A percentile compares a stretch with the other conserved stretches of the same genome.
Conservation (phyloP, 495 filamentous ascomycete species). For the Penicillium cinerascens region DNA sequence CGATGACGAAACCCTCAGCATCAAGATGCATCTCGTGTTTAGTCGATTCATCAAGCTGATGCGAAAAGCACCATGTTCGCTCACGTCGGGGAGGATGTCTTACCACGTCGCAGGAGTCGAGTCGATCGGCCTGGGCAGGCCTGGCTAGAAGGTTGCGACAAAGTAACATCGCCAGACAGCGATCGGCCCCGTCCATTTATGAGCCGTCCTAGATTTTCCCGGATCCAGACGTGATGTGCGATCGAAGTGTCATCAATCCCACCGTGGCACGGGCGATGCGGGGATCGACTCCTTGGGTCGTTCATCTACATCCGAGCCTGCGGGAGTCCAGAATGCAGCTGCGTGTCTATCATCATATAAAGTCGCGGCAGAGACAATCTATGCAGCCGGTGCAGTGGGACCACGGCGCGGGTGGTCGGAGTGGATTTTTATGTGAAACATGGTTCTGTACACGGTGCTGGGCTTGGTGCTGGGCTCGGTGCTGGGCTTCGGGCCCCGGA, state of each 20-base stretch:
- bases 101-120: neutral
- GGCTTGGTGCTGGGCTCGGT: neutral
- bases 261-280: constrained; percentile 2
- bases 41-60: neutral
- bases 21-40: neutral
- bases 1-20: neutral
- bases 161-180: neutral
- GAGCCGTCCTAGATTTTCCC: neutral
- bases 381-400: neutral
- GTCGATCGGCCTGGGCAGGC: neutral
- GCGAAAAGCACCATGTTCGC: neutral
- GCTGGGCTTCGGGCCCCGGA: neutral
- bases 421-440: constrained; percentile 2
- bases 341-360: neutral
- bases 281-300: neutral
- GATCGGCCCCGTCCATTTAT: neutral
- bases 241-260: neutral
- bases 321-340: neutral
- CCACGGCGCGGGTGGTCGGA: neutral
- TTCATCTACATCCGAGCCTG: neutral
- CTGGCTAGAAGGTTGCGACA: neutral
- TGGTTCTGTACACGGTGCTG: neutral
- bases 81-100: neutral
- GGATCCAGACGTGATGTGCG: neutral
- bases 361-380: neutral